These are phyloP conservation scores for Phlebopus sp. DNA, from an alignment of 1,284 basidiomycete genomes.

Conservation along the genomic window DNA sequence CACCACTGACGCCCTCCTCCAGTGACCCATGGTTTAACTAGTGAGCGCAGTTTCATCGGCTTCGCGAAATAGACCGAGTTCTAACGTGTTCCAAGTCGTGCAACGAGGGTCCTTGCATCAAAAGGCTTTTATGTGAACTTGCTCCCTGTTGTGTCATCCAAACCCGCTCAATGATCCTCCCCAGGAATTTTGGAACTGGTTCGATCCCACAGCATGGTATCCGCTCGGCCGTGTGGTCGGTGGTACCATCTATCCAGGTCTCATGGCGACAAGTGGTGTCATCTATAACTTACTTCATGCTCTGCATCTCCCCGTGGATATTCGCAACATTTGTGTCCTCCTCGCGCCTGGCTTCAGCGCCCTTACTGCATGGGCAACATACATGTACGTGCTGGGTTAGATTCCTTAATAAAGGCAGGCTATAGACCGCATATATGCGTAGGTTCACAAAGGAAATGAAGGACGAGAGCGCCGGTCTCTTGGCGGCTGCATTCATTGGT, in stretches of 20 bases:
- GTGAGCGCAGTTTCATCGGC: conserved; percentile 46
- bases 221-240: conserved; percentile 97
- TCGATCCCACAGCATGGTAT: conserved; percentile 99
- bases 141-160: neutral
- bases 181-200: conserved; percentile 99
- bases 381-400: conserved; percentile 61
- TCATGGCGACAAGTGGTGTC: conserved; percentile 97
- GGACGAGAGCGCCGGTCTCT: conserved; percentile 88
- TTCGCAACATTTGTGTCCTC: conserved; percentile 95
- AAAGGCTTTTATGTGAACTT: conserved; percentile 90
- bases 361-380: conserved; percentile 96
- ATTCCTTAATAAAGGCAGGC: neutral
- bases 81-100: conserved; percentile 62
- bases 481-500: conserved; percentile 98
- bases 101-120: conserved; percentile 82
- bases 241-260: conserved; percentile 95
- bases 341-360: conserved; percentile 97
- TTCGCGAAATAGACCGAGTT: neutral
- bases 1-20: conserved; percentile 12
- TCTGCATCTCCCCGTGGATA: conserved; percentile 94
- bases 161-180: conserved; percentile 5
- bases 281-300: conserved; percentile 91
- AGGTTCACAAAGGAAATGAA: conserved; percentile 96
- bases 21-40: conserved; percentile 99
- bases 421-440: conserved; percentile 6